These are phyloP conservation scores for Gigaspora rosea DNA, from an alignment of 192 early-diverging fungal genomes.

Conservation along the genomic window DNA sequence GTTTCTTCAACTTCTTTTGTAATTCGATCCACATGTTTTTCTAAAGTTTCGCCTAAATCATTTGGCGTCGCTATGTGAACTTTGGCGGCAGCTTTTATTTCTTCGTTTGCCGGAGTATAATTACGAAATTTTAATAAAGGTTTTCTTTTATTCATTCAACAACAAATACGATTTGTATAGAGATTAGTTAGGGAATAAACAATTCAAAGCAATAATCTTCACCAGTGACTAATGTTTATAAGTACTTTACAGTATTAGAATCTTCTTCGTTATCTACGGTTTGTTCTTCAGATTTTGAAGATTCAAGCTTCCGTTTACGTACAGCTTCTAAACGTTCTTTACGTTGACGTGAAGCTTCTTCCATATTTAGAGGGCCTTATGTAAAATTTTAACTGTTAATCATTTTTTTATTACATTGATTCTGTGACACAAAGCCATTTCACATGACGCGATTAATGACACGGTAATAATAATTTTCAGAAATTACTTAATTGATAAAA, in stretches of 20 bases:
- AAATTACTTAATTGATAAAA: too few species aligned
- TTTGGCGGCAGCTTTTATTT: conserved; percentile 46
- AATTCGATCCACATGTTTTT: conserved; percentile 54
- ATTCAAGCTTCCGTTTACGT: conserved; percentile 53
- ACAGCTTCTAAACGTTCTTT: conserved; percentile 69
- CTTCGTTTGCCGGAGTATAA: conserved; percentile 53
- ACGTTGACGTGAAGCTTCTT: conserved; percentile 62
- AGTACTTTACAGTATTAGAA: too few species aligned
- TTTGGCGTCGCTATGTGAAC: conserved; percentile 47
- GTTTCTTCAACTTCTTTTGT: conserved; percentile 52
- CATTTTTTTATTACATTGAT: background rate
- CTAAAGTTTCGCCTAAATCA: conserved; percentile 53
- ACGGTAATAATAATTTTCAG: too few species aligned
- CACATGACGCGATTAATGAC: too few species aligned
- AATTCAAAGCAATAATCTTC: background rate
- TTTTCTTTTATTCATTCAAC: background rate
- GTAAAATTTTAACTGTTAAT: background rate
- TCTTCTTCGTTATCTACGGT: conserved; percentile 9
- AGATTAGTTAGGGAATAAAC: background rate
- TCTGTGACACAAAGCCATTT: too few species aligned
- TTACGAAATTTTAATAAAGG: conserved; percentile 52
- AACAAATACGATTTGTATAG: background rate
- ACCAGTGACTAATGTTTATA: too few species aligned
- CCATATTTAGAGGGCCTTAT: conserved; percentile 41
- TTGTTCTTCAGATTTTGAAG: conserved; percentile 26